phyloP scores from a whole-genome alignment of 305 asterid genomes.

The Solanum hybrid region DNA sequence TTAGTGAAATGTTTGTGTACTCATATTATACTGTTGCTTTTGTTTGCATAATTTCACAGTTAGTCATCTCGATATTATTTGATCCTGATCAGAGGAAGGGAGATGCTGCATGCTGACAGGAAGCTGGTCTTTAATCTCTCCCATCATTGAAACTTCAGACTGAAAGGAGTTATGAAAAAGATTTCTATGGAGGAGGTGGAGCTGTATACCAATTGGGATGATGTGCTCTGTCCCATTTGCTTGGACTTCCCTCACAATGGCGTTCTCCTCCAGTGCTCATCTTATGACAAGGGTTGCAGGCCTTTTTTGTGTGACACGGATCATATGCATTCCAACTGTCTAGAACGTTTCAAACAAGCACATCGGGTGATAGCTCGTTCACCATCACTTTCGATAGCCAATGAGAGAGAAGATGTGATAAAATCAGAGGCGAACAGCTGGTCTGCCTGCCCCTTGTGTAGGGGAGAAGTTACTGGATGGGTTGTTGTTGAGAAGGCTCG shows the following conservation, averaged over 20 bases:
- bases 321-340: constrained; percentile 72
- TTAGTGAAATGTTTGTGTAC: background rate
- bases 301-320: constrained; percentile 74
- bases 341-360: constrained; percentile 66
- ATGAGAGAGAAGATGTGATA: constrained; percentile 15
- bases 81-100: background rate
- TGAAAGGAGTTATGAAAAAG: constrained; percentile 9
- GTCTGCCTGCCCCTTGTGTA: constrained; percentile 67
- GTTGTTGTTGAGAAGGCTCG: constrained; percentile 61
- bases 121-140: background rate
- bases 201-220: constrained; percentile 52
- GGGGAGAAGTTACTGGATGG: constrained; percentile 86
- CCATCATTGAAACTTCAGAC: background rate
- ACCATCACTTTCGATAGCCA: constrained; percentile 15
- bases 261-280: constrained; percentile 78
- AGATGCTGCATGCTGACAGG: constrained; percentile 2
- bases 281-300: constrained; percentile 60
- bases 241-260: constrained; percentile 69
- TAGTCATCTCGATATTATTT: background rate
- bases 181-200: constrained; percentile 45
- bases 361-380: constrained; percentile 35
- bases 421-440: constrained; percentile 24
- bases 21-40: background rate
- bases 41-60: background rate
- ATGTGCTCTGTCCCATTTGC: constrained; percentile 69